A percentile compares a stretch with the other conserved stretches of the same genome.
phyloP scores from a whole-genome alignment of 306 rosid species.

The Astragalus glycyphyllos region DNA sequence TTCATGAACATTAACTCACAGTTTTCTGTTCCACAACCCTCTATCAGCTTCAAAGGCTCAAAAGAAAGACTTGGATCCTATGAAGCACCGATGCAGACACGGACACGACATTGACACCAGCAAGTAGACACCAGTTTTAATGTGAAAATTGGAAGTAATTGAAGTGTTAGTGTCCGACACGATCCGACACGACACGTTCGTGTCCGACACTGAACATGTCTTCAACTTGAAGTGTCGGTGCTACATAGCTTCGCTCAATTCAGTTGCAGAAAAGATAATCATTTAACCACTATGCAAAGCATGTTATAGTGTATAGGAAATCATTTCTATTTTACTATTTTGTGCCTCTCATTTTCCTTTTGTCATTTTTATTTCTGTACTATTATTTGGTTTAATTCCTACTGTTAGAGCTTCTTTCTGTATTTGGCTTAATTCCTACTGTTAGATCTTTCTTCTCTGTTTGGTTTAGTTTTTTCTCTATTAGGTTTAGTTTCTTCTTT shows the following conservation, averaged over 20 bases:
- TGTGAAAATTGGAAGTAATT: too few species aligned
- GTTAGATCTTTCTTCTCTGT: conserved; percentile 1
- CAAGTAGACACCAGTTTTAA: too few species aligned
- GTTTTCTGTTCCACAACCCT: conserved; percentile 53
- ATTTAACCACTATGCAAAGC: conserved; percentile 37
- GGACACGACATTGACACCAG: too few species aligned
- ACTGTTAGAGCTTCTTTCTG: conserved; percentile 11
- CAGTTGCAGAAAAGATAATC: conserved; percentile 54
- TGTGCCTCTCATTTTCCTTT: conserved; percentile 36
- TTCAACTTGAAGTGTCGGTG: too few species aligned
- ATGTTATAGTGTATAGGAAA: conserved; percentile 44
- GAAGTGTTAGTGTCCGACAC: too few species aligned
- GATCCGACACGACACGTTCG: too few species aligned
- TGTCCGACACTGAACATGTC: too few species aligned
- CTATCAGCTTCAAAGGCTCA: conserved; percentile 51
- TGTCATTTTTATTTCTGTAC: conserved; percentile 36
- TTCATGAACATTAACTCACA: conserved; percentile 76
- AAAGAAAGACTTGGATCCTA: conserved; percentile 51
- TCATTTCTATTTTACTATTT: conserved; percentile 37
- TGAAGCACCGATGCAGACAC: too few species aligned
- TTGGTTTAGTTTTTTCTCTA: conserved; percentile 1
- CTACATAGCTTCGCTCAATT: conserved; percentile 32
- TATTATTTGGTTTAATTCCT: conserved; percentile 35
- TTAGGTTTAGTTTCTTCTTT: conserved; percentile 43
- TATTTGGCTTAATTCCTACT: background rate